phyloP scores from a whole-genome alignment of 2,329 filamentous ascomycete species.

The Pseudocercospora musae region DNA sequence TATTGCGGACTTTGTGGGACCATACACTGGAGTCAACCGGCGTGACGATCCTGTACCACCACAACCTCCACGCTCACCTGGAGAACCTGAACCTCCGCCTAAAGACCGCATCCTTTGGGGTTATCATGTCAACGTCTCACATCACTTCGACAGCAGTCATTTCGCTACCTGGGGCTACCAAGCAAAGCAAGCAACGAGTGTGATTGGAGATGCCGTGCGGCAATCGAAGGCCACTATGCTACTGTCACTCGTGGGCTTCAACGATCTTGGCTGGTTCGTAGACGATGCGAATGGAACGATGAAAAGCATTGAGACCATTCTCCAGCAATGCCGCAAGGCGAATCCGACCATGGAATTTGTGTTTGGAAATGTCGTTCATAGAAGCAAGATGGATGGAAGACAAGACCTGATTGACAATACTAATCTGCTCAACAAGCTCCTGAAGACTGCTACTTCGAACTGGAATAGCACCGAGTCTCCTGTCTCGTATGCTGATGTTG shows the following conservation, averaged over 20 bases:
- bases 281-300: slow-evolving; percentile 23
- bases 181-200: slow-evolving; percentile 31
- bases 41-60: slow-evolving; percentile 30
- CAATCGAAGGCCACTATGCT: slow-evolving; percentile 34
- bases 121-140: slow-evolving; percentile 33
- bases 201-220: slow-evolving; percentile 31
- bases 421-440: slow-evolving; percentile 18
- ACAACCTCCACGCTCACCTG: slow-evolving; percentile 14
- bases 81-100: slow-evolving; percentile 5
- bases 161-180: slow-evolving; percentile 33
- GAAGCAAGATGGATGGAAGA: slow-evolving; percentile 18
- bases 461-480: slow-evolving; percentile 33
- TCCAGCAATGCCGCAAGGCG: slow-evolving; percentile 33
- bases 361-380: slow-evolving; percentile 24
- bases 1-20: slow-evolving; percentile 32
- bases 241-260: slow-evolving; percentile 27
- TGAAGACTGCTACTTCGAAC: slow-evolving; percentile 19
- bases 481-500: slow-evolving; percentile 36
- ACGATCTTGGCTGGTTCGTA: slow-evolving; percentile 28
- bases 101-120: slow-evolving; percentile 26
- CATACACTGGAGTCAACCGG: slow-evolving; percentile 38
- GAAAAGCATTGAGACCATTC: slow-evolving; percentile 29
- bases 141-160: slow-evolving; percentile 24
- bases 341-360: slow-evolving; percentile 26
- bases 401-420: slow-evolving; percentile 24